Evolutionary conservation across 2,329 filamentous ascomycete species (phyloP), one percentile per base, ranked within the genome.

Genomic region (Fusarium irregulare): DNA sequence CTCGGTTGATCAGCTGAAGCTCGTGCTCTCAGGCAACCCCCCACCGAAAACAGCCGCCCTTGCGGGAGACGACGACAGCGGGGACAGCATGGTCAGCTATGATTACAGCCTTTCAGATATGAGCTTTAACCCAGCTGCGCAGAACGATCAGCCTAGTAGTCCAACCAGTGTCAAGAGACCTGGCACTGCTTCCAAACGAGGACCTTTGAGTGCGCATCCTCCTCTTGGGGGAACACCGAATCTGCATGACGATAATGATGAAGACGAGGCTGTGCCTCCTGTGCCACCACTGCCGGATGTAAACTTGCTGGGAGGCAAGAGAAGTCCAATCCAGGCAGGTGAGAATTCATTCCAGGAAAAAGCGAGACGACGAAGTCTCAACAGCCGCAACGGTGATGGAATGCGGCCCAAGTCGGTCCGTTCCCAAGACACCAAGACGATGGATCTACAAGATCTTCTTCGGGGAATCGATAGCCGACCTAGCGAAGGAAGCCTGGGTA

Each of bases 21-120:
- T 85, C 77, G 86, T 89, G 20, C 79, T 91, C 18, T 84, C 85
- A 1, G 88, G 88, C 34, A 85, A 87, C 44, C 71, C 74, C 13
- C 76, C 79, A 7, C 77, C 80, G 12, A 82, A 82, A 44, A 80
- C 80, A 16, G 80, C 80, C 3, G 80, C 80, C 4, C 78, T 79
- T 12, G 68, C 75, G 6, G 81, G 79, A 30, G 77, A 83, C 21
- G 84, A 86, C 54, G 87, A 87, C 62, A 86, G 83, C 56, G 89
- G 84, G 74, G 91, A 93, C 56, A 92, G 90, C 77, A 87, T 93
- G 83, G 86, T 91, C 68, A 92, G 89, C 80, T 91, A 90, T 68
- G 90, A 92, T 60, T 85, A 88, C 70, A 87, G 87, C 46, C 84
- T 87, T n/a, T 92, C 89, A 9, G 91, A 93, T 74, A 80, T 88